A percentile compares a stretch with the other conserved stretches of the same genome.
Conservation (phyloP, 495 filamentous ascomycete genomes). For the Articulospora tetracladia region DNA sequence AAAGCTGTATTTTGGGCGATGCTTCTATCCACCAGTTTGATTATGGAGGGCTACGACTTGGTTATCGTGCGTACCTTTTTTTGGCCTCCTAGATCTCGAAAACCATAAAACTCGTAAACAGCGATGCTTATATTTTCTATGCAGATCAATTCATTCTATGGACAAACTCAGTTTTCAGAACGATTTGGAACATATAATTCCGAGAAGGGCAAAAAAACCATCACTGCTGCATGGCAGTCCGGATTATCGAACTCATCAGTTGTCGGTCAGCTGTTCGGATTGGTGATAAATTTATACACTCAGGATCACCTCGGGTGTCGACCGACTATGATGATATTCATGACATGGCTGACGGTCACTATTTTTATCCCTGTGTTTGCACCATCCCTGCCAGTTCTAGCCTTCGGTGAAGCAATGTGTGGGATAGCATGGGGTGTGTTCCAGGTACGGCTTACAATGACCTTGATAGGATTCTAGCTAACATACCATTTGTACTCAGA, state of each 20-base stretch:
- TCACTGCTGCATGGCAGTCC: constrained; percentile 15
- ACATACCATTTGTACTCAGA: constrained; percentile 20
- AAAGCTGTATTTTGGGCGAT: constrained; percentile 23
- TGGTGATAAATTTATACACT: constrained; percentile 41
- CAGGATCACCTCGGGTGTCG: constrained; percentile 40
- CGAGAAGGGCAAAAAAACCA: constrained; percentile 25
- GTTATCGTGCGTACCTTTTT: constrained; percentile 18
- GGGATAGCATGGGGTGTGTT: constrained; percentile 71
- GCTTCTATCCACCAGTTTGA: constrained; percentile 34
- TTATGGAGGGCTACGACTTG: constrained; percentile 43
- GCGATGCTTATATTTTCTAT: no score
- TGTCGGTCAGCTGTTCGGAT: constrained; percentile 31
- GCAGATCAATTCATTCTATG: constrained; percentile 34
- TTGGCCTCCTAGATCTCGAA: constrained; percentile 10
- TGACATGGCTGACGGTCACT: constrained; percentile 36
- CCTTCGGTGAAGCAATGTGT: constrained; percentile 62
- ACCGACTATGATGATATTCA: constrained; percentile 31
- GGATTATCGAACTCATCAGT: constrained; percentile 5
- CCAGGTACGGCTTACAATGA: constrained; percentile 13
- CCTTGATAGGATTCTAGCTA: not conserved
- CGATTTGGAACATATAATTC: constrained; percentile 39
- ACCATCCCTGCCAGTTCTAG: constrained; percentile 51
- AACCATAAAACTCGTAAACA: not conserved
- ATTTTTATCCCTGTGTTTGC: constrained; percentile 60
- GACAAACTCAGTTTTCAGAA: constrained; percentile 32